Base-by-base conservation (phyloP, 1,139 yeast species). In the Blastobotrys indianensis region DNA sequence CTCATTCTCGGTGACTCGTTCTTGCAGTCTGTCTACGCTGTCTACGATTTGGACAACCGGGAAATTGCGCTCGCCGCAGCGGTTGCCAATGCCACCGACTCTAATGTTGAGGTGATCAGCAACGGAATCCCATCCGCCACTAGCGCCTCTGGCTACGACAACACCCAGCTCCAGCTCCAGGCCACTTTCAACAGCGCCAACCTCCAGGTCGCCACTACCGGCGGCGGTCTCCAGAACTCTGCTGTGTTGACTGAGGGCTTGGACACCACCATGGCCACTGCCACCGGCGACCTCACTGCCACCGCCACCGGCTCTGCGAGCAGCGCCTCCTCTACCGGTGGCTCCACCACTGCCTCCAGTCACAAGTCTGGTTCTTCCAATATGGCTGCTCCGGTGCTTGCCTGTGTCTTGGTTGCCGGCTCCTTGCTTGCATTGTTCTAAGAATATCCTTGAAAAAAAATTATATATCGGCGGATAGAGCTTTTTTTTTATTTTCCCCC, bases 21-120 rank as follows among this genome's bases (percentile, higher is more conserved):
- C 63, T 66, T 85, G 56, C 71, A 82, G 48, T 70, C 75, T 46
- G 85, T 82, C 10, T 84, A 85, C 60, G 74, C 79, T 43, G 90
- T 84, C 39, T 84, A 75, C 54, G 85, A 85, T 62, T 66, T 83
- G 52, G 87, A 81, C 32, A 77, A 75, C 56, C 65, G 68, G 44
- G 78, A 81, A 59, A 70, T 86, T 31, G 80, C 82, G 0, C 49
- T 87, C 42, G 95, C 94, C 3, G 83, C 76, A 53, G 83, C 80
- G 23, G 50, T 51, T 37, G 48, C 47, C 44, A 54, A 58, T 37
- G 52, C 49, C 7, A 51, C 57, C 10, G 48, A 48, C 11, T 43
- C 55, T 12, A 51, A 56, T 37, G 46, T 64, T 28, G 57, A 56
- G 44, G 52, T 52, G 17, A 59, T 64, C 16, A 31, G 49, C 12